Percentiles rank a stretch among this genome's conserved stretches.
phyloP scores from a whole-genome alignment of 768 basidiomycete species.

The Xanthoconium purpureum region DNA sequence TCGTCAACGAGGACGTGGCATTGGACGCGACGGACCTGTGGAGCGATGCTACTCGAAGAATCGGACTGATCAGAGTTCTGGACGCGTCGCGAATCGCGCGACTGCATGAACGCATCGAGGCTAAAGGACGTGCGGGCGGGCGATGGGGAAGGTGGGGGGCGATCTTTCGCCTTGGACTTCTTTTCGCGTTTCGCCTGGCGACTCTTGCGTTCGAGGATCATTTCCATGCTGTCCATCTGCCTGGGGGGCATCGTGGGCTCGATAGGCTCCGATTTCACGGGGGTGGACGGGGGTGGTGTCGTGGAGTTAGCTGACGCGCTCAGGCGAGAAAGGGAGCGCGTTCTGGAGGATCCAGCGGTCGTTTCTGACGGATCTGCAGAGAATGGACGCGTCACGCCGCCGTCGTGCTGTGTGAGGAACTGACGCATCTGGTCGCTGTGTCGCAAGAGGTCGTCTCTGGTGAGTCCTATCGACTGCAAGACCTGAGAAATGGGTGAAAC shows the following conservation, averaged over 20 bases:
- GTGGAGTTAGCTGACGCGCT: constrained; percentile 40
- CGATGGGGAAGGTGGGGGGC: constrained; percentile 51
- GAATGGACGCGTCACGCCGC: constrained; percentile 44
- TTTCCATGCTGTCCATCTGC: constrained; percentile 72
- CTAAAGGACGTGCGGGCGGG: constrained; percentile 45
- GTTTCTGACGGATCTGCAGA: constrained; percentile 33
- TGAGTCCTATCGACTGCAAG: constrained; percentile 67
- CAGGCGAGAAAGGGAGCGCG: constrained; percentile 46
- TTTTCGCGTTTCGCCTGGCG: constrained; percentile 54
- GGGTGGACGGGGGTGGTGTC: constrained; percentile 50
- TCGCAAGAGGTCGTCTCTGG: constrained; percentile 68
- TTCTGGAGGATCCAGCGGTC: constrained; percentile 41
- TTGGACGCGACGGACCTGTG: constrained; percentile 40
- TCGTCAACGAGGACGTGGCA: constrained; percentile 17
- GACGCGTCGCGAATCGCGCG: constrained; percentile 53
- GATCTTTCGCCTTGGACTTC: constrained; percentile 45
- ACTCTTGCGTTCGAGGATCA: constrained; percentile 68
- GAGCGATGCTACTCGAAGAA: constrained; percentile 23
- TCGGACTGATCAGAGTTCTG: constrained; percentile 33
- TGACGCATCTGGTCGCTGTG: constrained; percentile 80
- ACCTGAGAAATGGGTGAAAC: constrained; percentile 72
- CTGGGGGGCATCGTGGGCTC: constrained; percentile 50
- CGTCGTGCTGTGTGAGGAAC: constrained; percentile 60
- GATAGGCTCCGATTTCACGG: constrained; percentile 60
- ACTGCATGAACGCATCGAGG: constrained; percentile 48